Evolutionary conservation across 495 filamentous ascomycete genomes (phyloP).

Genomic region (Aspergillus funiculosus): DNA sequence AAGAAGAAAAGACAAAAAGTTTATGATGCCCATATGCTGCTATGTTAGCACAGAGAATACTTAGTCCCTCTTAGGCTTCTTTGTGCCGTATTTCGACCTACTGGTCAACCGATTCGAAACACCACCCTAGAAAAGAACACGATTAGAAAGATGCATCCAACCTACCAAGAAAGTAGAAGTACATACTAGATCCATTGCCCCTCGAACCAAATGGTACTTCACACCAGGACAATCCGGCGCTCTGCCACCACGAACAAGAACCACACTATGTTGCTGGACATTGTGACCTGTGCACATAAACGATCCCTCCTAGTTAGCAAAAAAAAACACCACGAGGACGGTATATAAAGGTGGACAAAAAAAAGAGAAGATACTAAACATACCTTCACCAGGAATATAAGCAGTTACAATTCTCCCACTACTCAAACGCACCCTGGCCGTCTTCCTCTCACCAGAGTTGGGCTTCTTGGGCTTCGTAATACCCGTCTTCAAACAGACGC

Average conservation of each 20-base stretch:
- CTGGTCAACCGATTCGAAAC: slow-evolving; percentile 75
- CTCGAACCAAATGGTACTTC: slow-evolving; percentile 86
- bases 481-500: slow-evolving; percentile 87
- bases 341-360: not conserved
- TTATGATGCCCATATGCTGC: not conserved
- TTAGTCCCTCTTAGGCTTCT: slow-evolving; percentile 80
- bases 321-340: not conserved
- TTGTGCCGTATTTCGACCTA: slow-evolving; percentile 95
- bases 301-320: not conserved
- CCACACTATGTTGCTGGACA: slow-evolving; percentile 97
- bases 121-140: slow-evolving; percentile 62
- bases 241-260: slow-evolving; percentile 84
- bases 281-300: slow-evolving; percentile 69
- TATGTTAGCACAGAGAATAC: too few relatives aligned
- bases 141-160: slow-evolving; percentile 14
- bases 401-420: slow-evolving; percentile 79
- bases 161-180: slow-evolving; percentile 1
- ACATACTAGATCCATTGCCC: slow-evolving; percentile 89
- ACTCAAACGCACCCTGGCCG: slow-evolving; percentile 79
- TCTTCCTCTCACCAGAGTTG: slow-evolving; percentile 93
- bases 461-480: slow-evolving; percentile 96
- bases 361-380: slow-evolving; percentile 16
- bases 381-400: slow-evolving; percentile 93
- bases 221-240: slow-evolving; percentile 98
- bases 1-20: not conserved